Evolutionary conservation across 768 basidiomycete species (phyloP).

Genomic region (Russula sp.): DNA sequence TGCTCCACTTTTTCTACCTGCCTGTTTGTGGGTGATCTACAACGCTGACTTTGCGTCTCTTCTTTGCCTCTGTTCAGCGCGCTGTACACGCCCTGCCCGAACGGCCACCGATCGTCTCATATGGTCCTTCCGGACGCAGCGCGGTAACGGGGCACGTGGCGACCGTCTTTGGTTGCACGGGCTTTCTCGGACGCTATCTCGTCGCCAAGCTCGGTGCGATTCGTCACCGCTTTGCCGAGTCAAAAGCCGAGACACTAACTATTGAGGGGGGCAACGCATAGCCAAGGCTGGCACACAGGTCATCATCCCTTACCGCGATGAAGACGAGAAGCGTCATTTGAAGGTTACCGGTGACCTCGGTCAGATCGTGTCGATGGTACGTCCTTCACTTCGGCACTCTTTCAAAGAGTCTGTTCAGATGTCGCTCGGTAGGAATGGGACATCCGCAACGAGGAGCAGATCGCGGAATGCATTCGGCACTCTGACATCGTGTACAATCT

Average conservation of each 20-base stretch:
- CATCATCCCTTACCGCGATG: conserved; percentile 90
- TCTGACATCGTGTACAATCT: conserved; percentile 97
- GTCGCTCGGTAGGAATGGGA: conserved; percentile 78
- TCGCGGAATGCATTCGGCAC: conserved; percentile 87
- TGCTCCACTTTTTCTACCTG: not conserved
- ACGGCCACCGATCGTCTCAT: conserved; percentile 59
- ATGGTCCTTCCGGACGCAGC: conserved; percentile 78
- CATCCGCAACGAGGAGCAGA: conserved; percentile 80
- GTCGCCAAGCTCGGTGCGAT: conserved; percentile 84
- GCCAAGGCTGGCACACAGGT: conserved; percentile 92
- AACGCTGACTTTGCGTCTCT: not conserved
- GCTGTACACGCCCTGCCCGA: conserved; percentile 58
- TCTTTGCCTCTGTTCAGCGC: conserved; percentile 40
- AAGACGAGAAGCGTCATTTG: conserved; percentile 84
- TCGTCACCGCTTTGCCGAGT: not conserved
- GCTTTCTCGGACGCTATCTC: conserved; percentile 91
- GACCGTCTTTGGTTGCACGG: conserved; percentile 95
- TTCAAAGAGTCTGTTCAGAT: not conserved
- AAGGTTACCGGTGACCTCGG: conserved; percentile 95
- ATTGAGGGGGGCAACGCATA: conserved; percentile 26
- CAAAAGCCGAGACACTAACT: not conserved
- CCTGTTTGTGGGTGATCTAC: not conserved
- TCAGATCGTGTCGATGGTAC: conserved; percentile 90
- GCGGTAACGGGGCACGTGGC: conserved; percentile 86
- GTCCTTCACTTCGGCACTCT: conserved; percentile 18